Conservation (phyloP, 1,139 yeast species). For the Blastobotrys raffinosifermentans region DNA sequence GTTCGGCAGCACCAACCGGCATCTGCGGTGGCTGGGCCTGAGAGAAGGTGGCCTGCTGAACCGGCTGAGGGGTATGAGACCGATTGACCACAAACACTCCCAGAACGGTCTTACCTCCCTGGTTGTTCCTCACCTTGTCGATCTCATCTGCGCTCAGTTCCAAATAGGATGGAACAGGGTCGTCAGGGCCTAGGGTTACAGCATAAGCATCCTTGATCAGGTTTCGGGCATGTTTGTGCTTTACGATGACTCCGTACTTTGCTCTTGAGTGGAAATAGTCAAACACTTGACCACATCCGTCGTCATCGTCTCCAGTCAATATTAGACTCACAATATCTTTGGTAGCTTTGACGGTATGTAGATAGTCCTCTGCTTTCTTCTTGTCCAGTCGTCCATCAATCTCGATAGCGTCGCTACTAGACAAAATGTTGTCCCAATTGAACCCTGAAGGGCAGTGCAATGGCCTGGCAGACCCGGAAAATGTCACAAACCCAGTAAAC, state of each 20-base stretch:
- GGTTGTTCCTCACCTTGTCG: slow-evolving; percentile 9
- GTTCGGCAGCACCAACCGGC: slow-evolving; percentile 1
- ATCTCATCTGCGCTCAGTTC: slow-evolving; percentile 15
- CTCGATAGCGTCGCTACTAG: slow-evolving; percentile 36
- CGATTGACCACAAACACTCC: slow-evolving; percentile 20
- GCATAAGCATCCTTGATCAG: slow-evolving; percentile 64
- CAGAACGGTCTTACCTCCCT: slow-evolving; percentile 12
- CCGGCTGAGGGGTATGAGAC: slow-evolving; percentile 1
- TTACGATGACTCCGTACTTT: slow-evolving; percentile 59
- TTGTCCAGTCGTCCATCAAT: slow-evolving; percentile 62
- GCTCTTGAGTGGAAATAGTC: slow-evolving; percentile 45
- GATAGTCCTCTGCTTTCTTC: slow-evolving; percentile 50
- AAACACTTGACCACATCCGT: slow-evolving; percentile 37
- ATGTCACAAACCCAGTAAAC: slow-evolving; percentile 51
- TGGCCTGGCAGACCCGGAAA: slow-evolving; percentile 42
- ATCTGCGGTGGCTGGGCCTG: neutral
- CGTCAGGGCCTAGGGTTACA: slow-evolving; percentile 38
- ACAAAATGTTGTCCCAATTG: slow-evolving; percentile 29
- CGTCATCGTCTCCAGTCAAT: slow-evolving; percentile 19
- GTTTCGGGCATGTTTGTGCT: slow-evolving; percentile 26
- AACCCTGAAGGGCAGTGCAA: slow-evolving; percentile 34
- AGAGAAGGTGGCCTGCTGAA: neutral
- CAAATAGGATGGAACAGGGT: slow-evolving; percentile 27
- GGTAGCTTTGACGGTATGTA: slow-evolving; percentile 43
- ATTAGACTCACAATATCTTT: slow-evolving; percentile 48